Base-by-base conservation (phyloP, 441 rosid species). In the Omphalea diandra region DNA sequence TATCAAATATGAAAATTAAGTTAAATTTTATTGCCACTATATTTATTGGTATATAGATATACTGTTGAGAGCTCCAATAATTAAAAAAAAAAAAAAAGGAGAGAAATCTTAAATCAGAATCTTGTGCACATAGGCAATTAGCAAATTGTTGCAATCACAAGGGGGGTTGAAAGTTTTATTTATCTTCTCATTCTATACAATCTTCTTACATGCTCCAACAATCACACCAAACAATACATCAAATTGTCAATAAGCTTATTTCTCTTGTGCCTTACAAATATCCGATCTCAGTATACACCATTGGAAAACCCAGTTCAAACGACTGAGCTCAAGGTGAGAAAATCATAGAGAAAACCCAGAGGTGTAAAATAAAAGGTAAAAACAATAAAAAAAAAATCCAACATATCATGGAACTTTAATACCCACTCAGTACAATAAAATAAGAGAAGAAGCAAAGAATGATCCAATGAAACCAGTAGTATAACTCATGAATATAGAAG, bases 391-490 rank as follows among this genome's bases (percentile, higher is more conserved):
- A 49, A 36, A 71, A 24, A 58, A 52, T 38, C 62, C 53, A 20
- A 18, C 31, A 20, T 2, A 35, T 46, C 0, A 36, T 54, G 29
- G 58, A 36, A 49, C 33, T 32, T 71, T 11, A n/a, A n/a, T n/a
- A n/a, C 11, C 60, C 55, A 52, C 55, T 63, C 58, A 66, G 18
- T 49, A 55, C 3, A n/a, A 49, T 58, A 87, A 67, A 68, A 84
- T 63, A 4, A 87, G 77, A 63, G 86, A 76, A 32, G 91, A 82
- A 78, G 85, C 81, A 61, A 78, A 69, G 58, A 87, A 72, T 62
- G 89, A 87, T 75, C 84, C 86, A 38, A 76, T 26, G 5, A 63
- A 81, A 68, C 64, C 67, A 4, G 47, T 69, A 4, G 49, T 4
- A 46, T 72, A 59, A 59, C 83, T 46, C 35, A 79, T 56, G 65